Conservation (phyloP, 1,139 yeast genomes). For the Candida sp. region DNA sequence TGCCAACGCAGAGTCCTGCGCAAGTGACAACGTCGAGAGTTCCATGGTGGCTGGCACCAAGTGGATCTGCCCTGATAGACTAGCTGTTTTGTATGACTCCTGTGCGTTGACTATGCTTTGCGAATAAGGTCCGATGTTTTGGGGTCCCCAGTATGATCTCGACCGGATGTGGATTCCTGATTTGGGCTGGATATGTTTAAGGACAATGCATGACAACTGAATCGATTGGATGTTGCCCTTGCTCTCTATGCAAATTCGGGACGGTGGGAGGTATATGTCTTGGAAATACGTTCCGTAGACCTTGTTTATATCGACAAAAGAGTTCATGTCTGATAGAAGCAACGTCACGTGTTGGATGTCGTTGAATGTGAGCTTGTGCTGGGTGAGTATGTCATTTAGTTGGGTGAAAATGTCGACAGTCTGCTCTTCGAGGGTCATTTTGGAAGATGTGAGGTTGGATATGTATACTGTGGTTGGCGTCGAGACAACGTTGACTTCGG, state of each 20-base stretch:
- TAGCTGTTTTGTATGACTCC: conserved; percentile 47
- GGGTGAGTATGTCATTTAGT: conserved; percentile 33
- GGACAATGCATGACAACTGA: conserved; percentile 63
- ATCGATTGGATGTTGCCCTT: conserved; percentile 31
- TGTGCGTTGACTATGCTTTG: conserved; percentile 65
- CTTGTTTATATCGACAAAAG: conserved; percentile 63
- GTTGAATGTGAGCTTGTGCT: conserved; percentile 33
- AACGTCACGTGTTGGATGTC: conserved; percentile 62
- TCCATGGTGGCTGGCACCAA: conserved; percentile 75
- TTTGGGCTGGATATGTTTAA: conserved; percentile 35
- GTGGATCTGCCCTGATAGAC: conserved; percentile 94
- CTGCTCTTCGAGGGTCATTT: conserved; percentile 44
- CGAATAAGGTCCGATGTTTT: conserved; percentile 97
- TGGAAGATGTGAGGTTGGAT: conserved; percentile 47
- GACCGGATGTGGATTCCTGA: conserved; percentile 90
- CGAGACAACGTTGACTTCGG: conserved; percentile 3
- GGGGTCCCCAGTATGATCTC: conserved; percentile 97
- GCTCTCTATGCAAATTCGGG: conserved; percentile 84
- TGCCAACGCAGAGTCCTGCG: conserved; percentile 52
- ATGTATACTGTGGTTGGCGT: conserved; percentile 44
- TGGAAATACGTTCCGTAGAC: conserved; percentile 61
- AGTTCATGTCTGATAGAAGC: conserved; percentile 63
- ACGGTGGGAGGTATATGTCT: conserved; percentile 73
- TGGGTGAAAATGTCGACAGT: conserved; percentile 49
- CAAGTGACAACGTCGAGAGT: conserved; percentile 24